Evolutionary conservation across 306 rosid species (phyloP).

Genomic region (Quercus mongolica): DNA sequence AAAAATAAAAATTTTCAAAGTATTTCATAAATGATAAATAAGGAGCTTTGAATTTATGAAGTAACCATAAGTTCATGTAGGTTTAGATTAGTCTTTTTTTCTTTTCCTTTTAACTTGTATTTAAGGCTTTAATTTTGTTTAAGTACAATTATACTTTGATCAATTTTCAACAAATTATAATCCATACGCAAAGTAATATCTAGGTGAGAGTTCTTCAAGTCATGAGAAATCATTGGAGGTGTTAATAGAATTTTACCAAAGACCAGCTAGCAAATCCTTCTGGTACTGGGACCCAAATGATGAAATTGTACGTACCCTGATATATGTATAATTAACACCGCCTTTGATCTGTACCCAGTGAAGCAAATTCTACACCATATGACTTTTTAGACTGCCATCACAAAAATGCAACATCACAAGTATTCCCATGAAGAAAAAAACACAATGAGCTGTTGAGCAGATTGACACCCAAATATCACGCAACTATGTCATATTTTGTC

Average conservation of each 20-base stretch:
- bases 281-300: too few relatives aligned
- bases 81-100: too few relatives aligned
- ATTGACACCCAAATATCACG: not conserved
- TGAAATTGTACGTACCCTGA: too few relatives aligned
- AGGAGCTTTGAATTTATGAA: not conserved
- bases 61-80: too few relatives aligned
- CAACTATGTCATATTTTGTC: not conserved
- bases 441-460: constrained; percentile 27
- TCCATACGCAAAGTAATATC: not conserved
- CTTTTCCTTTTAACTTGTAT: too few relatives aligned
- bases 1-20: too few relatives aligned
- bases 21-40: not conserved
- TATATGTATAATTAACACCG: too few relatives aligned
- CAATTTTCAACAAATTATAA: too few relatives aligned
- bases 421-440: not conserved
- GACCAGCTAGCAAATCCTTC: too few relatives aligned
- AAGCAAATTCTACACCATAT: not conserved
- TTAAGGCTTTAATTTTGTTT: too few relatives aligned
- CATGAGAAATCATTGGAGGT: not conserved
- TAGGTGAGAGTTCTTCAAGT: not conserved
- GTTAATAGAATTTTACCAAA: too few relatives aligned
- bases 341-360: not conserved
- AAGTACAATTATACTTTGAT: too few relatives aligned
- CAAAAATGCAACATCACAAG: not conserved
- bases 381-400: not conserved